Evolutionary conservation across 371 early-diverging fungal species (phyloP).

Genomic region (Actinomucor elegans): DNA sequence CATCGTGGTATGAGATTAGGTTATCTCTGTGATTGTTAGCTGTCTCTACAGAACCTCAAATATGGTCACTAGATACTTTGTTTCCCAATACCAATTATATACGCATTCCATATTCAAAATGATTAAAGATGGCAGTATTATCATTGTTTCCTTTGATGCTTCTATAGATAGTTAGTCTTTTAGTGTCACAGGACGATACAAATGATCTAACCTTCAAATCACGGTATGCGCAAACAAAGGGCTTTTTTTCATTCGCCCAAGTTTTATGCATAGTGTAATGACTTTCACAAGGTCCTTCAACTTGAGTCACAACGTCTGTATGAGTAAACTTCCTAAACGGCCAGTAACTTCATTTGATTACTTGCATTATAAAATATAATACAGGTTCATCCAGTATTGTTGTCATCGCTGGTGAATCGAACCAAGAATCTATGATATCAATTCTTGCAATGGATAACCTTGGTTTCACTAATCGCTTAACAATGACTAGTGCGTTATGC

Average conservation of each 20-base stretch:
- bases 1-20: not conserved
- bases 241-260: too few relatives aligned
- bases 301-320: too few relatives aligned
- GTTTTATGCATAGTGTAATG: too few relatives aligned
- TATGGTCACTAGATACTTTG: too few relatives aligned
- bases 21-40: not conserved
- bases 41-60: not conserved
- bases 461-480: not conserved
- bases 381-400: not conserved
- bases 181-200: not conserved
- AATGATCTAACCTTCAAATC: not conserved
- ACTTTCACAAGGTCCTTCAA: too few relatives aligned
- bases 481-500: too few relatives aligned
- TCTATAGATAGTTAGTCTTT: too few relatives aligned
- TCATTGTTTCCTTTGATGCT: too few relatives aligned
- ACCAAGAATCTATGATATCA: not conserved
- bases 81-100: too few relatives aligned
- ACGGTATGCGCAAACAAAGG: not conserved
- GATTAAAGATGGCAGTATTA: too few relatives aligned
- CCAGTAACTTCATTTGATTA: not conserved
- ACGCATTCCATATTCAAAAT: too few relatives aligned
- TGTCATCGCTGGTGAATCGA: not conserved
- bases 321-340: too few relatives aligned
- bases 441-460: not conserved
- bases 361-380: not conserved